Evolutionary conservation across 495 filamentous ascomycete genomes (phyloP).

Genomic region (Penicillium steckii): DNA sequence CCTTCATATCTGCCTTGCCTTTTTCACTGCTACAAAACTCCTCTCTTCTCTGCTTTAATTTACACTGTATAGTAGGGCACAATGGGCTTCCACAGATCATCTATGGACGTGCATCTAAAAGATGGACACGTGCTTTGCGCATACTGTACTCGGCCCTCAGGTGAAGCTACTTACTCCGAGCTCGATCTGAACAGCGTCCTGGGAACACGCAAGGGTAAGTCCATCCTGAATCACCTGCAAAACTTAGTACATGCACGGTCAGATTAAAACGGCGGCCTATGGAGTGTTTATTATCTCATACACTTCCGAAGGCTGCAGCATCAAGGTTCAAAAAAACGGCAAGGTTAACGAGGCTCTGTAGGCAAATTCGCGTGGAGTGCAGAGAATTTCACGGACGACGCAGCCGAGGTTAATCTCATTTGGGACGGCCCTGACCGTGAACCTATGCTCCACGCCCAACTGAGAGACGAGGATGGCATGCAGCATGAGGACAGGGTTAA

Average conservation of each 20-base stretch:
- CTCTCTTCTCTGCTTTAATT: not conserved
- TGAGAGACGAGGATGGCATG: constrained; percentile 14
- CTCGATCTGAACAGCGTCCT: constrained; percentile 22
- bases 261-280: not conserved
- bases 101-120: constrained; percentile 22
- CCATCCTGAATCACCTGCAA: not conserved
- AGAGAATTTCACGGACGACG: constrained; percentile 11
- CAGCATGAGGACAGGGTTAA: constrained; percentile 13
- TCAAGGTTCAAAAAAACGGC: not conserved
- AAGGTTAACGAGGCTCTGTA: constrained; percentile 1
- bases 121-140: constrained; percentile 21
- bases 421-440: constrained; percentile 19
- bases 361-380: constrained; percentile 25
- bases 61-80: not conserved
- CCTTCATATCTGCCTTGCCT: not conserved
- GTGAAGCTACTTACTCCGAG: constrained; percentile 23
- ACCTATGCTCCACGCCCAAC: constrained; percentile 18
- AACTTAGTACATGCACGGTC: not conserved
- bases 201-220: constrained; percentile 21
- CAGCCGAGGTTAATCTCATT: constrained; percentile 14
- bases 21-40: not conserved
- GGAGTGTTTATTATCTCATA: not conserved
- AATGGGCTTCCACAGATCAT: constrained; percentile 30
- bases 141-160: constrained; percentile 19
- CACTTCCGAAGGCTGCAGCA: not conserved